Evolutionary conservation across 495 filamentous ascomycete genomes (phyloP).

Genomic region (Penicillium canariense): DNA sequence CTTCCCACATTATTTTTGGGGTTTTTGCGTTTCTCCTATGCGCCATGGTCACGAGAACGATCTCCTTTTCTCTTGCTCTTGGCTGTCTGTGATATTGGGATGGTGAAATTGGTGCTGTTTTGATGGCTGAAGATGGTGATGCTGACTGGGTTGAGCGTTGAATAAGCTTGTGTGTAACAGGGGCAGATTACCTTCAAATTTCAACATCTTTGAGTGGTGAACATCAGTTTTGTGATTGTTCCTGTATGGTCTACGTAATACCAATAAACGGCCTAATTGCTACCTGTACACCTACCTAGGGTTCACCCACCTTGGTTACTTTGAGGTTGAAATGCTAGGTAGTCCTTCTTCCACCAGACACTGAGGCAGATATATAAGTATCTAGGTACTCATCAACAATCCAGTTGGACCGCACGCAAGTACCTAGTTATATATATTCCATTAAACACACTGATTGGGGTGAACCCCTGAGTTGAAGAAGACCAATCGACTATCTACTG

Average conservation of each 20-base stretch:
- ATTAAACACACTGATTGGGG: too few species aligned
- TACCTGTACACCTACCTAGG: too few species aligned
- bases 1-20: neutral
- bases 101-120: neutral
- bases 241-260: neutral
- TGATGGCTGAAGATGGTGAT: neutral
- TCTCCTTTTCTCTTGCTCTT: neutral
- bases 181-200: conserved; percentile 15
- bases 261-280: too few species aligned
- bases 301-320: too few species aligned
- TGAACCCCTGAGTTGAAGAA: too few species aligned
- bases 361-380: too few species aligned
- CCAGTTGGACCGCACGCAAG: too few species aligned
- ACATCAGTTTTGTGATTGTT: neutral
- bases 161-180: conserved; percentile 2
- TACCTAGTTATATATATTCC: too few species aligned
- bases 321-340: too few species aligned
- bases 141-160: neutral
- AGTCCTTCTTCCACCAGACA: too few species aligned
- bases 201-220: conserved; percentile 12
- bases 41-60: conserved; percentile 13
- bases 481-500: too few species aligned
- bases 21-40: conserved; percentile 9
- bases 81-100: neutral
- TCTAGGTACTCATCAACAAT: too few species aligned